A percentile compares a stretch with the other conserved stretches of the same genome.
phyloP scores from a whole-genome alignment of 306 rosid genomes.

The Purshia tridentata region DNA sequence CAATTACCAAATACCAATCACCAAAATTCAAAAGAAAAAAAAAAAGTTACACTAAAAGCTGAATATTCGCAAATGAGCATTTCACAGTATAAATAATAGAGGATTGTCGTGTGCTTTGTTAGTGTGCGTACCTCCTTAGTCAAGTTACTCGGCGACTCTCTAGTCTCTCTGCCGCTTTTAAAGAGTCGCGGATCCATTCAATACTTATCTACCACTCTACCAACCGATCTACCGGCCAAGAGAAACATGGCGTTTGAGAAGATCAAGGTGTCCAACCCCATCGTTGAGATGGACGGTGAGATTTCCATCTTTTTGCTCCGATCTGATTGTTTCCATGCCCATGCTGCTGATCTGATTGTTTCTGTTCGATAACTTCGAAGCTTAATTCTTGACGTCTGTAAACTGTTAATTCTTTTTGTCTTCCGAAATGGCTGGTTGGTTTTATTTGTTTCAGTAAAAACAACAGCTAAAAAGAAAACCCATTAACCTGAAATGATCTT shows the following conservation, averaged over 20 bases:
- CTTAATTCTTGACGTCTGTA: neutral
- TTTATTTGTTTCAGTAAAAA: neutral
- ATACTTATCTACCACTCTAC: neutral
- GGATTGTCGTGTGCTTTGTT: too few species aligned
- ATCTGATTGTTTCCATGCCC: slow-evolving; percentile 1
- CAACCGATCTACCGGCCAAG: neutral
- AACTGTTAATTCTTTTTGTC: neutral
- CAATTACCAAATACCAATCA: too few species aligned
- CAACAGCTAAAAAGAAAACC: neutral
- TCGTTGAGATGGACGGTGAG: slow-evolving; percentile 99
- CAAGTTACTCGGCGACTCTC: neutral
- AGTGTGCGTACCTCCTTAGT: too few species aligned
- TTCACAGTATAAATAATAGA: too few species aligned
- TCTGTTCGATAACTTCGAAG: neutral
- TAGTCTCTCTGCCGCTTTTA: neutral
- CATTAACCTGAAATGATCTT: neutral
- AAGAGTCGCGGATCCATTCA: neutral
- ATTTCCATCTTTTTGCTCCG: slow-evolving; percentile 2
- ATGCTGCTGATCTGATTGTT: neutral
- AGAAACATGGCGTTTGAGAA: slow-evolving; percentile 66
- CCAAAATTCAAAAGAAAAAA: too few species aligned
- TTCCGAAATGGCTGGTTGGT: neutral
- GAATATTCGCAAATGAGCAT: too few species aligned
- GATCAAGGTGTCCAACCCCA: slow-evolving; percentile 92
- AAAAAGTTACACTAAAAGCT: too few species aligned